A percentile compares a stretch with the other conserved stretches of the same genome.
These are phyloP conservation scores for Trichoderma pleuroti DNA, from an alignment of 2,329 filamentous ascomycete species.

Conservation along the genomic window DNA sequence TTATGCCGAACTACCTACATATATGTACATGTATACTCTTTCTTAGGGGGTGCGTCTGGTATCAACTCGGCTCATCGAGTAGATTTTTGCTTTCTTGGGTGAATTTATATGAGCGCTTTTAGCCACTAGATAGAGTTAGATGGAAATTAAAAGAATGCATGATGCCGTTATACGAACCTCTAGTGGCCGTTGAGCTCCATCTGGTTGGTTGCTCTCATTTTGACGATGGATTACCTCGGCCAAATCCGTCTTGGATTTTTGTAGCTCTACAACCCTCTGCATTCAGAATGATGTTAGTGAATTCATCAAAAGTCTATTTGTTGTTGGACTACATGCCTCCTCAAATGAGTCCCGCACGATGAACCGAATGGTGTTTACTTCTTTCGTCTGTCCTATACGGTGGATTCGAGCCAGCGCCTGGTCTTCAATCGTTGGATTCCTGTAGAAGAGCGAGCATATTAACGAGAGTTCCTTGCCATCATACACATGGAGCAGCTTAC, in stretches of 20 bases:
- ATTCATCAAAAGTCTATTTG: not conserved
- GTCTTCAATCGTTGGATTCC: slow-evolving; percentile 44
- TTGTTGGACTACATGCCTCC: slow-evolving; percentile 25
- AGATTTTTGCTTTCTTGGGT: not conserved
- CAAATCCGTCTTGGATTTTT: slow-evolving; percentile 22
- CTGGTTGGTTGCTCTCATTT: not conserved
- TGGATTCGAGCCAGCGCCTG: slow-evolving; percentile 41
- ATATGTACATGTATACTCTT: not conserved
- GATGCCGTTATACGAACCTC: not conserved
- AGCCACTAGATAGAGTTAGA: not conserved
- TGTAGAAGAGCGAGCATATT: not conserved
- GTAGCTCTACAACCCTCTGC: slow-evolving; percentile 20
- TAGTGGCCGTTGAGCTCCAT: not conserved
- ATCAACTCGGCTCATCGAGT: not conserved
- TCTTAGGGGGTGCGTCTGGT: not conserved
- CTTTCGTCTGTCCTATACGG: slow-evolving; percentile 33
- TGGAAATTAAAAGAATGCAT: not conserved
- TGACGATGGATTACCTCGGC: slow-evolving; percentile 4
- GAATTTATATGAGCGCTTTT: not conserved
- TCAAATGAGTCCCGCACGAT: slow-evolving; percentile 39
- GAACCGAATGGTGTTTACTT: slow-evolving; percentile 38
- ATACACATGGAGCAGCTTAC: slow-evolving; percentile 23
- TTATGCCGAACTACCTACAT: not conserved
- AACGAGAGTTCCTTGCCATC: not conserved
- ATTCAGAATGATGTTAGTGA: accelerated